These are phyloP conservation scores for Clonostachys rhizophaga DNA, from an alignment of 2,329 filamentous ascomycete species.

Conservation along the genomic window DNA sequence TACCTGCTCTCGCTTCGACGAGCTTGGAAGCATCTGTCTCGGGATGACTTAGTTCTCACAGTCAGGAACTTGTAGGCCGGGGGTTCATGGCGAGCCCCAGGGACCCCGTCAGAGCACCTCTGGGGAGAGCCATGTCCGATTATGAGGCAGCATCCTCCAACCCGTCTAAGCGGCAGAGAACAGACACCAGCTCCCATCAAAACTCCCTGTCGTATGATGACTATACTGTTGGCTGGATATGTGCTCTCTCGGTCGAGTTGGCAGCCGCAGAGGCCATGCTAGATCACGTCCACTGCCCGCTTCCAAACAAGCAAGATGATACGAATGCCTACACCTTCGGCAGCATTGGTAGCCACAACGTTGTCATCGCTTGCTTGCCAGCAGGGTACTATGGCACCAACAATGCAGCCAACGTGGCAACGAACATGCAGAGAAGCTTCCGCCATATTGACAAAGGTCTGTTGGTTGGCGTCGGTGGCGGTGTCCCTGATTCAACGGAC, in stretches of 20 bases:
- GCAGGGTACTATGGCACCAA: conserved; percentile 9
- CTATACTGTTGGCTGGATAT: conserved; percentile 20
- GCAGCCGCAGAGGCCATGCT: conserved; percentile 15
- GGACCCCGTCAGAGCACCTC: too few relatives aligned
- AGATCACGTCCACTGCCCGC: conserved; percentile 8
- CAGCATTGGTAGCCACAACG: conserved; percentile 13
- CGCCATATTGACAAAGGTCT: conserved; percentile 3
- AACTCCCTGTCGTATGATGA: too few relatives aligned
- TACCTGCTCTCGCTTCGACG: too few relatives aligned
- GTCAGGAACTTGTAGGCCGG: too few relatives aligned
- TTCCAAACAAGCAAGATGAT: conserved; percentile 7
- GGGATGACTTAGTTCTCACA: too few relatives aligned
- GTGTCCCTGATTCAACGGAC: conserved; percentile 7
- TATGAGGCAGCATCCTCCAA: too few relatives aligned
- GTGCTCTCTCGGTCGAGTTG: conserved; percentile 11
- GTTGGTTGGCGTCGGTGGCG: conserved; percentile 16
- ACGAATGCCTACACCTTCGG: conserved; percentile 17
- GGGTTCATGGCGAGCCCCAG: too few relatives aligned
- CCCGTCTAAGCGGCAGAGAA: too few relatives aligned
- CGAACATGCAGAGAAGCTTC: background rate
- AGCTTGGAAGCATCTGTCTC: too few relatives aligned
- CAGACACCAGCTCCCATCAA: too few relatives aligned
- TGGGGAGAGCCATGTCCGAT: too few relatives aligned
- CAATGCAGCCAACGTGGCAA: conserved; percentile 5
- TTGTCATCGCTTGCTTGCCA: conserved; percentile 16